Evolutionary conservation across 2,329 filamentous ascomycete genomes (phyloP).

Genomic region (Fusarium coicis): DNA sequence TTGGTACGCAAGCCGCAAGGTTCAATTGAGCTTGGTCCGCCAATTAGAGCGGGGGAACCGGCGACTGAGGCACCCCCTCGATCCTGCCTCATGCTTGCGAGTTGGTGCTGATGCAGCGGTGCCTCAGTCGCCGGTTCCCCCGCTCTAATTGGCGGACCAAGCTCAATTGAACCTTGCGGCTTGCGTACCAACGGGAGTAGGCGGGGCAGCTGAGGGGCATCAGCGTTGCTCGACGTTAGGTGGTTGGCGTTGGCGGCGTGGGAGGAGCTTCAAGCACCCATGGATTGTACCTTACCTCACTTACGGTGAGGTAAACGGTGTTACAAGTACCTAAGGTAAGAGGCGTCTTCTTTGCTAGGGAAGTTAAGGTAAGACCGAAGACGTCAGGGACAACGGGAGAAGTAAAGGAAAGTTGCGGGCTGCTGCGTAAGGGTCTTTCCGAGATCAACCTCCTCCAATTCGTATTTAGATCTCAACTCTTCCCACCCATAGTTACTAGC

Average conservation of each 20-base stretch:
- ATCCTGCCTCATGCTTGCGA: conserved; percentile 25
- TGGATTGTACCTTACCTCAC: conserved; percentile 9
- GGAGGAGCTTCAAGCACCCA: conserved; percentile 38
- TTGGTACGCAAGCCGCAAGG: no score
- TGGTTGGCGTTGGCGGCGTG: conserved; percentile 29
- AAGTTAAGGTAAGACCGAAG: conserved; percentile 8
- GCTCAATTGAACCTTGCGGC: conserved; percentile 23
- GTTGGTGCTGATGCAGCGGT: conserved; percentile 17
- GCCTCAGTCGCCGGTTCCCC: conserved; percentile 8
- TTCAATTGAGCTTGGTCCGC: no score
- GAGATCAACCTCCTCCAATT: conserved; percentile 28
- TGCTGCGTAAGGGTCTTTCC: conserved; percentile 29
- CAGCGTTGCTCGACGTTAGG: conserved; percentile 8
- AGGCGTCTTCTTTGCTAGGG: conserved; percentile 17
- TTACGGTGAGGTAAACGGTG: conserved; percentile 29
- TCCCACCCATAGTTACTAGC: conserved; percentile 22
- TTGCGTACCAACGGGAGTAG: conserved; percentile 12
- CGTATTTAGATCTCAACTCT: conserved; percentile 36
- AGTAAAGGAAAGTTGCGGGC: conserved; percentile 5
- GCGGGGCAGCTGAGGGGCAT: conserved; percentile 46
- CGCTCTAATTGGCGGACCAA: conserved; percentile 28
- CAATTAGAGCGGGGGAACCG: no score
- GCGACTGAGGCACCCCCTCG: conserved; percentile 10
- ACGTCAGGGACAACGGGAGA: conserved; percentile 25
- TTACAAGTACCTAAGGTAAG: conserved; percentile 18